A percentile compares a stretch with the other conserved stretches of the same genome.
These are phyloP conservation scores for bread wheat (Triticum aestivum) DNA, from an alignment of 176 grass and related monocot genomes.

Conservation along the genomic window IWGSC_CS_RefSeq_v2.1 NC_057799.1:345121508-345122007, in stretches of 20 bases:
- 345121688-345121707: conserved; percentile 20
- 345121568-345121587: too few relatives aligned
- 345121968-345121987: background rate
- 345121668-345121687: conserved; percentile 34
- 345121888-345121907: background rate
- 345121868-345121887: background rate
- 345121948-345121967: background rate
- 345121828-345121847: background rate
- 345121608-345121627: too few relatives aligned
- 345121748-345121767: background rate
- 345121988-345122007: background rate
- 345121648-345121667: conserved; percentile 6
- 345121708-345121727: conserved; percentile 37
- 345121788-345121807: background rate
- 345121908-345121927: background rate
- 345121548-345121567: too few relatives aligned
- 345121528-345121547: too few relatives aligned
- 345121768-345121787: background rate
- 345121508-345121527: too few relatives aligned
- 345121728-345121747: background rate
- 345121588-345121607: too few relatives aligned
- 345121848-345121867: background rate
- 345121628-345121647: too few relatives aligned
- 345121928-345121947: background rate
- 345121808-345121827: background rate